phyloP scores from a whole-genome alignment of 495 filamentous ascomycete genomes.

The Lepraria neglecta region DNA sequence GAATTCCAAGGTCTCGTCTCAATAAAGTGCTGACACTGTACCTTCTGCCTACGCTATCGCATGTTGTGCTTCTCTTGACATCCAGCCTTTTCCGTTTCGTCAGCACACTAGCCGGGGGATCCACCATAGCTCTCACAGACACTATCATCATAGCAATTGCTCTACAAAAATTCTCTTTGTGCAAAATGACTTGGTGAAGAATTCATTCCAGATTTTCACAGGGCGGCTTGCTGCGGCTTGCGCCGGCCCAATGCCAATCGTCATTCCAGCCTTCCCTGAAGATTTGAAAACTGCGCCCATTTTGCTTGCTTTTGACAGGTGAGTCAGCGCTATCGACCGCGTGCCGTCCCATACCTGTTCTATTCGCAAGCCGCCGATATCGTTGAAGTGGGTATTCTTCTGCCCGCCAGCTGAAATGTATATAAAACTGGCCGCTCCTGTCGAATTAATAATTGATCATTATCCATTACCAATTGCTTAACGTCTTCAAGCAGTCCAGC shows the following conservation, averaged over 20 bases:
- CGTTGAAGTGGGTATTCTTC: background rate
- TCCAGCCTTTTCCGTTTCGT: too few species aligned
- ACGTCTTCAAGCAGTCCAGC: background rate
- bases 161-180: too few species aligned
- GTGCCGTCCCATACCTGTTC: background rate
- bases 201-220: too few species aligned
- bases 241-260: background rate
- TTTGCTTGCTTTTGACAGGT: background rate
- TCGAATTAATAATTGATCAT: background rate
- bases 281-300: background rate
- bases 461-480: too few species aligned
- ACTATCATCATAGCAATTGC: too few species aligned
- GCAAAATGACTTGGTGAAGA: background rate
- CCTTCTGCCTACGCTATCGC: background rate
- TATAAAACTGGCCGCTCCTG: background rate
- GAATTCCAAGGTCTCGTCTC: background rate
- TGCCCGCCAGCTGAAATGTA: background rate
- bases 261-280: background rate
- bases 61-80: background rate
- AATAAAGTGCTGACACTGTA: background rate
- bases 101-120: too few species aligned
- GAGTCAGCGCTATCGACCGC: conserved; percentile 1
- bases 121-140: too few species aligned
- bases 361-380: background rate
- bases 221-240: conserved; percentile 2